Percentiles rank a stretch among this genome's conserved stretches.
phyloP scores from a whole-genome alignment of 257 asterid genomes.

The Jacaranda copaia region DNA sequence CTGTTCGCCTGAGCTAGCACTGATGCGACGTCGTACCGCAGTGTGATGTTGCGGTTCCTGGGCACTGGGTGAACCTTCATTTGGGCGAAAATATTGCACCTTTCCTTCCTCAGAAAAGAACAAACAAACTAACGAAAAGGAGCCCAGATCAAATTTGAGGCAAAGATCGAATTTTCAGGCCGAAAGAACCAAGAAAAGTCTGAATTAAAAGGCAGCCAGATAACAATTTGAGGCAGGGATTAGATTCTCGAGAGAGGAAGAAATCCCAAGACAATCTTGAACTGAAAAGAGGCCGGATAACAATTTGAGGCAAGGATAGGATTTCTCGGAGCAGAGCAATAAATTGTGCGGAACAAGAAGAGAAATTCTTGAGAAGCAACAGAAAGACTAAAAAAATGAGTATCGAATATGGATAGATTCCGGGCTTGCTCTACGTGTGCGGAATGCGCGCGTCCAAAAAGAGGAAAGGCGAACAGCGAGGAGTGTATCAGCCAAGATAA shows the following conservation, averaged over 20 bases:
- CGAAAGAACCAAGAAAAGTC: not conserved
- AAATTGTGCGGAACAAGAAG: not conserved
- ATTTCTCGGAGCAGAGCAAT: not conserved
- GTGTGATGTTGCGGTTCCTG: conserved; percentile 61
- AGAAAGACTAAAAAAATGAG: too few relatives aligned
- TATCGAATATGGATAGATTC: not conserved
- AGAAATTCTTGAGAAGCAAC: not conserved
- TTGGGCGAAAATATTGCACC: not conserved
- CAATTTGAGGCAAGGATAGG: not conserved
- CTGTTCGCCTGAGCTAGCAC: conserved; percentile 55
- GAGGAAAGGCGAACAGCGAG: not conserved
- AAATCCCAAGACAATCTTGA: conserved; percentile 14
- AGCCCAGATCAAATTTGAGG: conserved; percentile 28
- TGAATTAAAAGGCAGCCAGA: conserved; percentile 23
- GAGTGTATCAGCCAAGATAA: not conserved
- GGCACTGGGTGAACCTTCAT: conserved; percentile 87
- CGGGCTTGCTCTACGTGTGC: not conserved
- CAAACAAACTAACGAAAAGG: not conserved
- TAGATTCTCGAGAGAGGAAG: not conserved
- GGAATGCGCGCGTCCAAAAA: not conserved
- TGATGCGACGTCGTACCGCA: conserved; percentile 69
- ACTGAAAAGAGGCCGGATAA: not conserved
- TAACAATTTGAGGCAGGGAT: not conserved
- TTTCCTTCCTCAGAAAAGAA: not conserved
- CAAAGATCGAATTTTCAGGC: not conserved